Percentiles rank a stretch among this genome's conserved stretches.
phyloP scores from a whole-genome alignment of 1,284 basidiomycete genomes.

The Rhodotorula sp. region DNA sequence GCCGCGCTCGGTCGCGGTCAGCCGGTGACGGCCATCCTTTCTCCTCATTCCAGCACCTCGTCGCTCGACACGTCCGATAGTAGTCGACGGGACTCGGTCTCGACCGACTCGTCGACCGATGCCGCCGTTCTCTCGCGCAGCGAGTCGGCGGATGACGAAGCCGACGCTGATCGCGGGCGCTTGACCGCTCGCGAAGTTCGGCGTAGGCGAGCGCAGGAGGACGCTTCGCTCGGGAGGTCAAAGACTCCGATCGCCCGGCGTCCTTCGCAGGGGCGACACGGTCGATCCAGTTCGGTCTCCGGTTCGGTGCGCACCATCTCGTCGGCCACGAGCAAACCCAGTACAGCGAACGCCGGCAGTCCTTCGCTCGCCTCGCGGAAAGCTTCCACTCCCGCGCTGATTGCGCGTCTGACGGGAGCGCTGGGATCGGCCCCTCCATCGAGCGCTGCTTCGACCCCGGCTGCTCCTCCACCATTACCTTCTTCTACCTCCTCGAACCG shows the following conservation, averaged over 20 bases:
- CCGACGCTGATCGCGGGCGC: conserved; percentile 10
- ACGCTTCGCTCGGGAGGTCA: conserved; percentile 5
- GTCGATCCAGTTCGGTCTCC: conserved; percentile 7
- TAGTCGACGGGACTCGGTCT: background rate
- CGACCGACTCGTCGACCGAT: background rate
- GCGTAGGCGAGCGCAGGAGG: background rate
- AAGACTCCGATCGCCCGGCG: conserved; percentile 23
- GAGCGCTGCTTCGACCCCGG: background rate
- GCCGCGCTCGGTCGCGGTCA: background rate
- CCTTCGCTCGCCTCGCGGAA: conserved; percentile 12
- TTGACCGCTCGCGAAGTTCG: background rate
- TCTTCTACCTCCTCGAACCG: background rate
- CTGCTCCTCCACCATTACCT: background rate
- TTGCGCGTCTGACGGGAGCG: conserved; percentile 29
- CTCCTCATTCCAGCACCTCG: background rate
- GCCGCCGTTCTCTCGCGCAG: background rate
- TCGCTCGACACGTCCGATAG: background rate
- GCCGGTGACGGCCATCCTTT: background rate
- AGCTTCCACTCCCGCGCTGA: conserved; percentile 34
- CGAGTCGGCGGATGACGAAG: background rate
- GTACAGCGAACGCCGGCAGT: background rate
- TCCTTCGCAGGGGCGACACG: background rate
- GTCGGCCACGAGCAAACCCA: background rate
- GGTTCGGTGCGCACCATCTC: conserved; percentile 16
- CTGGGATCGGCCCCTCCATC: background rate